Base-by-base conservation (phyloP, 495 filamentous ascomycete species). In the Talaromyces borbonicus region DNA sequence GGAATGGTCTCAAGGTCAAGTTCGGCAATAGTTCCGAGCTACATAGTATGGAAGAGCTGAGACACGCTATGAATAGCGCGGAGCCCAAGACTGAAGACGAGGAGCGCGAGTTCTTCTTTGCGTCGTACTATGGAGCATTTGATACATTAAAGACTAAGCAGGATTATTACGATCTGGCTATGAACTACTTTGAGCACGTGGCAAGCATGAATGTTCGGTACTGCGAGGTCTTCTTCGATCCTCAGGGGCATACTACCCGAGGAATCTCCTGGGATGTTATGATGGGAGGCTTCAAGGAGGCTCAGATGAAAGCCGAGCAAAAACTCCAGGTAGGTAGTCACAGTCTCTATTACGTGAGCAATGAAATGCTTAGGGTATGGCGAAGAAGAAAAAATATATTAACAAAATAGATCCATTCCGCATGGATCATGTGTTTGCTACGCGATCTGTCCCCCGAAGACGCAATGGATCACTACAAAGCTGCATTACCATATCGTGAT, bases 121-220 rank as follows among this genome's bases (percentile, higher is more conserved):
- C 62, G 33, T 56, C 58, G 32, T 71, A 69, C 45, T 68, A 65
- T 44, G 60, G 56, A 4, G 66, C 61, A 2, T 63, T 57, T 36
- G 56, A 64, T 42, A 65, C 67, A 1, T 53, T 69, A 9, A 56
- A 50, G 27, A 61, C 54, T 6, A 58, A 64, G 37, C 32, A 52
- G 12, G 66, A 70, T 50, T 70, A 66, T 46, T 67, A 65, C 33
- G 63, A 68, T 42, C 57, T 70, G 6, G 66, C 58, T 2, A 67
- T 64, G 59, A 51, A 53, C 8, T 70, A 70, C 41, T 53, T 68
- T 2, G 33, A 49, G 24, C 27, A 49, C 24, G 47, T 35, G 30
- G 47, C 38, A 3, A 11, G 14, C 36, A 45, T 45, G 47, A 45
- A 49, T 35, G 47, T 45, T 29, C 40, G 47, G 25, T 45, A 49